Conservation (phyloP, 306 rosid species). For the Trichosanthes cucumerina region DNA sequence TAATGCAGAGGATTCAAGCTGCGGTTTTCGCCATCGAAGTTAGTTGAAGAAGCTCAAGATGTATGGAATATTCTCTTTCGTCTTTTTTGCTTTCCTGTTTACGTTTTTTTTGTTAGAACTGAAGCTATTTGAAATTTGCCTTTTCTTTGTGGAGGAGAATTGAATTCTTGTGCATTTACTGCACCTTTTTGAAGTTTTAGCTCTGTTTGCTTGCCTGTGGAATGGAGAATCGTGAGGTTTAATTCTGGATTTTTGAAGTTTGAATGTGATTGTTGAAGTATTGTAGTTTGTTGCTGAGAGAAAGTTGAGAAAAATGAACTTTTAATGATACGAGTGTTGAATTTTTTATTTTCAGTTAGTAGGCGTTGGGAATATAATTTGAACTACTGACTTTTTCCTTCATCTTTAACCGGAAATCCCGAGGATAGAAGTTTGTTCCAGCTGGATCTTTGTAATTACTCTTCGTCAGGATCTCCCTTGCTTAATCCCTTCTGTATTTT, state of each 20-base stretch:
- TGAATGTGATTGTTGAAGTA: conserved; percentile 4
- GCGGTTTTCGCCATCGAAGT: conserved; percentile 2
- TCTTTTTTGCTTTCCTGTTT: background rate
- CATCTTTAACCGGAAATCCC: background rate
- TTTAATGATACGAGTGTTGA: background rate
- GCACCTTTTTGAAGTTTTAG: background rate
- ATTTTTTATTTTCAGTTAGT: background rate
- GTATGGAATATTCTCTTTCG: background rate
- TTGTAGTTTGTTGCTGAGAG: background rate
- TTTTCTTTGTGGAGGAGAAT: background rate
- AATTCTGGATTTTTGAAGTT: background rate
- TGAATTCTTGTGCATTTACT: background rate
- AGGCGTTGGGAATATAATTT: conserved; percentile 1
- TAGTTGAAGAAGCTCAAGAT: conserved; percentile 2
- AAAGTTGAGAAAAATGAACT: background rate
- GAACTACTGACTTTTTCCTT: background rate
- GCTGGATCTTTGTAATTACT: conserved; percentile 4
- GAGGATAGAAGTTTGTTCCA: background rate
- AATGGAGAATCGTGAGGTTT: background rate
- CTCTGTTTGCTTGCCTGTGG: conserved; percentile 19
- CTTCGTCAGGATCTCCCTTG: background rate
- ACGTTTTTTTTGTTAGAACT: conserved; percentile 9
- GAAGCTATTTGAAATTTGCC: background rate
- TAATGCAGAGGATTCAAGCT: conserved; percentile 26
- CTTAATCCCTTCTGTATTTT: background rate